Evolutionary conservation across 2,329 filamentous ascomycete genomes (phyloP).

Genomic region (Xylaria sp.): DNA sequence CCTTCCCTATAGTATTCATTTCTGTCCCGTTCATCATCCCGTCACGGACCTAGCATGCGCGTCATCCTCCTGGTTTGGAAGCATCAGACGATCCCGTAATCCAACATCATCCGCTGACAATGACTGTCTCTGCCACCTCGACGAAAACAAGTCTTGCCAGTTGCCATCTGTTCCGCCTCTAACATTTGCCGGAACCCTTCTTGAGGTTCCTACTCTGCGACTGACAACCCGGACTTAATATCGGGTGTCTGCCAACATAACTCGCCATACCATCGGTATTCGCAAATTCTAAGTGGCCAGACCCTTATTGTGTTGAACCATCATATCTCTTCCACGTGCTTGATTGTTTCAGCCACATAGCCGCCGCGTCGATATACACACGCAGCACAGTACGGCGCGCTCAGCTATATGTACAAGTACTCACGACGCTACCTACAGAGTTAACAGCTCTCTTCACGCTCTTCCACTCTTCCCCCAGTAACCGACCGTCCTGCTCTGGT

Average conservation of each 20-base stretch:
- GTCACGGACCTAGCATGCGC: conserved; percentile 26
- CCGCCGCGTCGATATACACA: not conserved
- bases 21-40: conserved; percentile 5
- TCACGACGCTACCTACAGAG: not conserved
- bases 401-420: too few species aligned
- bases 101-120: conserved; percentile 37
- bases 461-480: not conserved
- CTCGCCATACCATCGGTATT: conserved; percentile 7
- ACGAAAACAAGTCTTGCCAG: conserved; percentile 44
- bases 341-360: not conserved
- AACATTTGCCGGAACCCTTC: conserved; percentile 49
- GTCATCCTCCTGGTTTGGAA: conserved; percentile 17
- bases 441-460: not conserved
- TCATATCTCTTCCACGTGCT: conserved; percentile 6
- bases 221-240: conserved; percentile 21
- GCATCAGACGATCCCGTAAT: conserved; percentile 26
- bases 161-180: conserved; percentile 45
- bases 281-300: conserved; percentile 12
- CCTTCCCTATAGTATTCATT: not conserved
- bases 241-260: conserved; percentile 12
- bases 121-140: conserved; percentile 46
- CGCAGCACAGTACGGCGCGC: not conserved
- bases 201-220: conserved; percentile 46
- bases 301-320: conserved; percentile 10
- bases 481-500: not conserved